phyloP scores from a whole-genome alignment of 2,329 filamentous ascomycete genomes.

The Pyrenophora teres region DNA sequence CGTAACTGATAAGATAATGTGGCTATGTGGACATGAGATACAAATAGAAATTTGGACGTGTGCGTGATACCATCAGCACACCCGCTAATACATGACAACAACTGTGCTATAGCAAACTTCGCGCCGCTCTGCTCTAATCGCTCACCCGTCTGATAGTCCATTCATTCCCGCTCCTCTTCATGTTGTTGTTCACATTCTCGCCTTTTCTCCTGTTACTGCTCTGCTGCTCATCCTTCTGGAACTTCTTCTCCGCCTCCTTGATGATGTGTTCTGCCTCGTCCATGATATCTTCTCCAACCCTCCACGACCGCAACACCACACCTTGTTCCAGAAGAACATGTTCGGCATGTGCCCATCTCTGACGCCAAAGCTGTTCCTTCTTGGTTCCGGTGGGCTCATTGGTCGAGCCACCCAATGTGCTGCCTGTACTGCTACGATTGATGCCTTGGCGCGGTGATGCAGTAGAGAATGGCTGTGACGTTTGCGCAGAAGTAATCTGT shows the following conservation, averaged over 20 bases:
- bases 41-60: too few relatives aligned
- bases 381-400: constrained; percentile 58
- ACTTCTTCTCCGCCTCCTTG: constrained; percentile 56
- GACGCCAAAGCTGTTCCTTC: constrained; percentile 73
- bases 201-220: neutral
- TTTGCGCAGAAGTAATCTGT: constrained; percentile 21
- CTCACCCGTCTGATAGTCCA: neutral
- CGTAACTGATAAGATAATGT: too few relatives aligned
- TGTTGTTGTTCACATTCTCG: neutral
- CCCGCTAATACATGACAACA: neutral
- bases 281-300: constrained; percentile 71
- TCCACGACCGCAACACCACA: constrained; percentile 74
- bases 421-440: constrained; percentile 33
- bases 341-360: constrained; percentile 69
- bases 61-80: too few relatives aligned
- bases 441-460: constrained; percentile 24
- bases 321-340: constrained; percentile 66
- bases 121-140: neutral
- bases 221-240: constrained; percentile 7
- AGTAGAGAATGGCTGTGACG: constrained; percentile 37
- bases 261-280: constrained; percentile 69
- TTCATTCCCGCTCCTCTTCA: neutral
- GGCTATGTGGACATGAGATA: too few relatives aligned
- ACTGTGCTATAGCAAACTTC: neutral
- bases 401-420: constrained; percentile 28